These are phyloP conservation scores for Boletus rubescentipes DNA, from an alignment of 768 basidiomycete genomes.

Conservation along the genomic window DNA sequence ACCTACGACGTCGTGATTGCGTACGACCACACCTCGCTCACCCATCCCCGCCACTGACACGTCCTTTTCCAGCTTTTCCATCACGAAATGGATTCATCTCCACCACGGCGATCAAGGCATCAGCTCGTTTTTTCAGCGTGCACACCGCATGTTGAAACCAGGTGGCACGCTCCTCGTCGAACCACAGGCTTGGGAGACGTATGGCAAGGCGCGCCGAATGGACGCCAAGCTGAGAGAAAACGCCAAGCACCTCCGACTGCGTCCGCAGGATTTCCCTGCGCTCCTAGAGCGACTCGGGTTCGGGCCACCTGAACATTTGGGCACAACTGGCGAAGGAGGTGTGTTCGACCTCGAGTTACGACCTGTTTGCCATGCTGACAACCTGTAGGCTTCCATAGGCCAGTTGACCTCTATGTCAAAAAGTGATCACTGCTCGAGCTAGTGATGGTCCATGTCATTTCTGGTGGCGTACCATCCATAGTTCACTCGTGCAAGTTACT, in stretches of 20 bases:
- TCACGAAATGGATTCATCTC: conserved; percentile 93
- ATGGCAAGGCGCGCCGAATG: conserved; percentile 74
- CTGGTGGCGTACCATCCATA: no score
- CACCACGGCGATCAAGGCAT: conserved; percentile 76
- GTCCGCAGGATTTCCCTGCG: conserved; percentile 61
- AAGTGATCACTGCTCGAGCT: conserved; percentile 1
- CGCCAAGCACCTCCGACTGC: conserved; percentile 51
- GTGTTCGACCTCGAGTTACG: conserved; percentile 12
- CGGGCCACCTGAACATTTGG: conserved; percentile 43
- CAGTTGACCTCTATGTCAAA: conserved; percentile 64
- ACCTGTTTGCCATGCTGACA: conserved; percentile 1
- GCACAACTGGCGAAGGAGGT: conserved; percentile 67
- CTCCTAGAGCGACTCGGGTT: conserved; percentile 67
- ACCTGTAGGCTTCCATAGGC: conserved; percentile 26
- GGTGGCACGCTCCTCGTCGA: conserved; percentile 77
- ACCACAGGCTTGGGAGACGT: conserved; percentile 84
- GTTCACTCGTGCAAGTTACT: no score
- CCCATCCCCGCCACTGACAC: neutral
- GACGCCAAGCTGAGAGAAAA: conserved; percentile 62
- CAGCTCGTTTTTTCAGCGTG: conserved; percentile 62
- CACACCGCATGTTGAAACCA: conserved; percentile 52
- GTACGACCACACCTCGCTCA: conserved; percentile 37
- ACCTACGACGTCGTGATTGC: conserved; percentile 79
- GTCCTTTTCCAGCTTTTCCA: conserved; percentile 48
- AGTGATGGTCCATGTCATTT: no score